Conservation (phyloP, 108 stramenopile genomes). For the Skeletonema costatum region DNA sequence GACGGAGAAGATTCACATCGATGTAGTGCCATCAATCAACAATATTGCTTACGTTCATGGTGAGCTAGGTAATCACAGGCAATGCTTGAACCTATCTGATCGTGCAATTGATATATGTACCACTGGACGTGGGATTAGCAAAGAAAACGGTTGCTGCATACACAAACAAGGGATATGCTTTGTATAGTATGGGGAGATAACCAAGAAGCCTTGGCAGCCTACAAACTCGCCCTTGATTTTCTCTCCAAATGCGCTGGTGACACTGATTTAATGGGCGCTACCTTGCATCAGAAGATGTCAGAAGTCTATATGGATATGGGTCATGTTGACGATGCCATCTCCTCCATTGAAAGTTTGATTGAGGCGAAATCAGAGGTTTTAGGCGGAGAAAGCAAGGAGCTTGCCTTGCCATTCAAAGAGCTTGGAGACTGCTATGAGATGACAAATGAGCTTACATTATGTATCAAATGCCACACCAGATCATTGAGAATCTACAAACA, state of each 20-base stretch:
- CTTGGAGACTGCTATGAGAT: constrained; percentile 34
- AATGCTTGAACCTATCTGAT: constrained; percentile 25
- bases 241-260: constrained; percentile 13
- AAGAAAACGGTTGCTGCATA: constrained; percentile 40
- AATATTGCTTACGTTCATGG: constrained; percentile 38
- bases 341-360: constrained; percentile 24
- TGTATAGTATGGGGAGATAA: constrained; percentile 17
- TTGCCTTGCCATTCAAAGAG: constrained; percentile 30
- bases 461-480: constrained; percentile 38
- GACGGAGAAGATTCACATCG: constrained; percentile 42
- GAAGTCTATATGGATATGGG: constrained; percentile 10
- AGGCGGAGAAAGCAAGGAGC: constrained; percentile 24
- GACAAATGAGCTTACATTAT: neutral
- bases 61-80: constrained; percentile 33
- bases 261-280: constrained; percentile 23
- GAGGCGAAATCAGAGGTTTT: constrained; percentile 12
- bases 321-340: constrained; percentile 26
- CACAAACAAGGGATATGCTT: constrained; percentile 41
- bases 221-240: constrained; percentile 26
- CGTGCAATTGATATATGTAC: constrained; percentile 41
- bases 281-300: constrained; percentile 34
- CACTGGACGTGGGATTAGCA: constrained; percentile 29
- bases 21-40: constrained; percentile 48
- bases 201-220: constrained; percentile 17
- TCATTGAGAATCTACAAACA: constrained; percentile 42